Evolutionary conservation across 148 eudicot species (phyloP).

Genomic region (Camellia granthamiana): DNA sequence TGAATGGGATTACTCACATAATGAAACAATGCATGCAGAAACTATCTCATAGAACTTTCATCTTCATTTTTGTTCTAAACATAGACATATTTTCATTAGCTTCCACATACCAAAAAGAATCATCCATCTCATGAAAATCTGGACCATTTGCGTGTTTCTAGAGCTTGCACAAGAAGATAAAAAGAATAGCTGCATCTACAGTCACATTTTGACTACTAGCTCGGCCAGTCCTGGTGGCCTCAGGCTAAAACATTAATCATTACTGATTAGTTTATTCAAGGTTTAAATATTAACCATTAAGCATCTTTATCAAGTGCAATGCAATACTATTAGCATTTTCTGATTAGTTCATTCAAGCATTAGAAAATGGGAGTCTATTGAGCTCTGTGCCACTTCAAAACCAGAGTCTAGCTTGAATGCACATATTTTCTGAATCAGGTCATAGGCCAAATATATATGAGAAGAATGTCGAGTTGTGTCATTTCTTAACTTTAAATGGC

Average conservation of each 20-base stretch:
- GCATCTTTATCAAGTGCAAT: not conserved
- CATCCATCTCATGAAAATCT: not conserved
- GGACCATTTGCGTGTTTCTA: not conserved
- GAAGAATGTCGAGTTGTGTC: too few species aligned
- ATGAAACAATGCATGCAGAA: not conserved
- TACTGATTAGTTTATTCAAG: not conserved
- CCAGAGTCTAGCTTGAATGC: too few species aligned
- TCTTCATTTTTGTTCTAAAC: not conserved
- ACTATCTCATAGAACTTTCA: not conserved
- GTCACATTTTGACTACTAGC: not conserved
- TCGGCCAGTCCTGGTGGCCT: not conserved
- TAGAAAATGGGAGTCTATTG: too few species aligned
- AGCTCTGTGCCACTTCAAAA: too few species aligned
- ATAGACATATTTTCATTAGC: not conserved
- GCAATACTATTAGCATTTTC: not conserved
- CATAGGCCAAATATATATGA: too few species aligned
- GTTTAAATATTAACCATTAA: not conserved
- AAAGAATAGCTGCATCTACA: not conserved
- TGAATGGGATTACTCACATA: not conserved
- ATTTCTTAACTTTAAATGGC: not conserved
- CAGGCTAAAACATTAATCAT: not conserved
- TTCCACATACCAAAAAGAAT: not conserved
- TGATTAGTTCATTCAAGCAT: too few species aligned
- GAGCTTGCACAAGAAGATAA: not conserved
- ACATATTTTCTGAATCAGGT: too few species aligned